Base-by-base conservation (phyloP, 1,139 yeast genomes). In the Groenewaldozyma auringiensis region DNA sequence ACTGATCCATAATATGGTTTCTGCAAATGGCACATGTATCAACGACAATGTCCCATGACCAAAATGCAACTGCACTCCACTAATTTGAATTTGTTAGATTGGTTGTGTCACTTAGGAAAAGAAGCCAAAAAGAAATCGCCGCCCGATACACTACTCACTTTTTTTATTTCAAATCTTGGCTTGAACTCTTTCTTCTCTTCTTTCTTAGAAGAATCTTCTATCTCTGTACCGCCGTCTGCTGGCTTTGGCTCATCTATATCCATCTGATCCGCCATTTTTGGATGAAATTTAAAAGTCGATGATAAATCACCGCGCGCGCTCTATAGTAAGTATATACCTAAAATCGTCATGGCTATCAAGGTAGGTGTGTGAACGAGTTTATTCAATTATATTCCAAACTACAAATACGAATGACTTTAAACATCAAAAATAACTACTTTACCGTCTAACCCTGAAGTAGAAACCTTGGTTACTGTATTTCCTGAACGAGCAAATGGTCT, bases 51-150 rank as follows among this genome's bases (percentile, higher is more conserved):
- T 87, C 97, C 98, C 98, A 94, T 1, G 96, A 88, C 99, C 99
- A 94, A 62, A 92, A 88, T 16, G 98, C 97, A 45, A 94, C 98
- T 0, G 98, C 97, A 14, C 96, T 88, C 98, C 98, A 92, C 71
- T 65, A 47, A 25, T 11, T n/a, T 18, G 9, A 17, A 17, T 31
- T 33, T 45, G 72, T 72, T 58, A 48, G 36, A 29, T 40, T n/a
- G n/a, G 9, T 20, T 20, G 4, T n/a, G 16, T 22, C 32, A n/a
- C 36, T 40, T 20, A 36, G 25, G 21, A n/a, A 16, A 14, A 16
- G n/a, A 20, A 14, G 22, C 33, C 25, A 13, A 13, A 22, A 34
- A 17, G 27, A 18, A 11, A 17, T 29, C 4, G 41, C 13, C 3
- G 39, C 2, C 21, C 11, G n/a, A 13, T 14, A 13, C 17, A 6